phyloP scores from a whole-genome alignment of 768 basidiomycete genomes.

The Coprinopsis strossmayeri region DNA sequence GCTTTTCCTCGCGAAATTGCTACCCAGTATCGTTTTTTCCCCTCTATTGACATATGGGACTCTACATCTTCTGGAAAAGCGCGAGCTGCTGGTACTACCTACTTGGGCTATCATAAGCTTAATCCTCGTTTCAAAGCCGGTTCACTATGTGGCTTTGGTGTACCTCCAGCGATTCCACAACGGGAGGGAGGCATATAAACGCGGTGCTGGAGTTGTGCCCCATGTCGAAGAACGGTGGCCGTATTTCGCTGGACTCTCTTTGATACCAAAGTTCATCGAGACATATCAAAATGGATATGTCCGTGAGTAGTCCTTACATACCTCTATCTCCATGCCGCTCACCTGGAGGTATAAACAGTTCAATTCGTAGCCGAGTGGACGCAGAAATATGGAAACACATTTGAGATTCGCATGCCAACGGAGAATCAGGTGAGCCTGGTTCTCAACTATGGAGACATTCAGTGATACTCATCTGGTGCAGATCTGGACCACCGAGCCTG shows the following conservation, averaged over 20 bases:
- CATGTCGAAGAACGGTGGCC: not conserved
- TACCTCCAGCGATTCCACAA: not conserved
- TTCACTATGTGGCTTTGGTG: not conserved
- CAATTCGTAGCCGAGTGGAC: not conserved
- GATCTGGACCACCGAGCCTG: slow-evolving; percentile 43
- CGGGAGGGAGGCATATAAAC: not conserved
- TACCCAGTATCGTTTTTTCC: not conserved
- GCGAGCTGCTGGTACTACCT: not conserved
- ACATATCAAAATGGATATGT: not conserved
- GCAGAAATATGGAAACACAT: not conserved
- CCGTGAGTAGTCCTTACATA: not conserved
- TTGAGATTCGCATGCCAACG: not conserved
- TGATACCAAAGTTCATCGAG: not conserved
- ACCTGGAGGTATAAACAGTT: not conserved
- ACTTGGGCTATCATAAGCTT: not conserved
- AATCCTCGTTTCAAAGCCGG: not conserved
- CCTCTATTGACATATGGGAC: not conserved
- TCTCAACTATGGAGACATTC: not conserved
- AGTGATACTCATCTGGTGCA: not conserved
- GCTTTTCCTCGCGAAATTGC: not conserved
- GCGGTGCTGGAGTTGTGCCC: not conserved
- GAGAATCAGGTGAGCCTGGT: not conserved
- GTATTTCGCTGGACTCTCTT: not conserved
- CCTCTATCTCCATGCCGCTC: too few species aligned
- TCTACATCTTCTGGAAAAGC: not conserved